Evolutionary conservation across 495 filamentous ascomycete species (phyloP), one percentile per base, ranked within the genome.

Genomic region (Neurospora hispaniola): DNA sequence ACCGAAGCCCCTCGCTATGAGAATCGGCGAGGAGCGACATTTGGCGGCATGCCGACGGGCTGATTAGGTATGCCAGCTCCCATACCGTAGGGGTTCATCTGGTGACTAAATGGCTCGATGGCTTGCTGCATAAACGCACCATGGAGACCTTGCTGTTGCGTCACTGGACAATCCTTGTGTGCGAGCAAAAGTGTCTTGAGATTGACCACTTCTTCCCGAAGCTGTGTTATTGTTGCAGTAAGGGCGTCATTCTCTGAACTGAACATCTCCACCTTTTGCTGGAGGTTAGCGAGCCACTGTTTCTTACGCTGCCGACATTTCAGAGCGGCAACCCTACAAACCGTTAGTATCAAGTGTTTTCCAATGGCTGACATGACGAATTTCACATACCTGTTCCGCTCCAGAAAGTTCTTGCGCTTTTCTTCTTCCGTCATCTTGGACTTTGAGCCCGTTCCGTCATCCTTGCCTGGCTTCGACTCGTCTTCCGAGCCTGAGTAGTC

Each of bases 251-350:
- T 98, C 83, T 99, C 96, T 5, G 86, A 89, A 46, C 89, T 93
- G 78, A 92, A 98, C 59, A 97, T 83, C 78, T 99, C 96, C 40
- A 98, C 96, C 81, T 99, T 99, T 31, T 88, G 88, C 81, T 99
- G 96, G 3, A 99, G 87, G 79, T 97, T 99, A 18, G 93, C 92
- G 62, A 99, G 89, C 96, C 96, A 99, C 80, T 98, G 96, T 85
- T 99, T 99, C 86, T 99, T 99, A 7, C 96, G 90, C 80, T 99
- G 96, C 71, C 96, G 91, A 84, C 96, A 99, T 81, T 99, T 99
- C 70, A 99, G 85, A 35, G 96, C 96, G 44, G 96, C 96, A 75
- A 99, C 93, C 79, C 96, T 98, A 75, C 10, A 72, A 69, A 69
- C 66, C 14, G 73, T 84, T 69, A 85, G 81, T 66, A 75, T 76